Percentiles rank a stretch among this genome's conserved stretches.
These are phyloP conservation scores for Westerdykella ornata DNA, from an alignment of 2,329 filamentous ascomycete species.

Conservation along the genomic window DNA sequence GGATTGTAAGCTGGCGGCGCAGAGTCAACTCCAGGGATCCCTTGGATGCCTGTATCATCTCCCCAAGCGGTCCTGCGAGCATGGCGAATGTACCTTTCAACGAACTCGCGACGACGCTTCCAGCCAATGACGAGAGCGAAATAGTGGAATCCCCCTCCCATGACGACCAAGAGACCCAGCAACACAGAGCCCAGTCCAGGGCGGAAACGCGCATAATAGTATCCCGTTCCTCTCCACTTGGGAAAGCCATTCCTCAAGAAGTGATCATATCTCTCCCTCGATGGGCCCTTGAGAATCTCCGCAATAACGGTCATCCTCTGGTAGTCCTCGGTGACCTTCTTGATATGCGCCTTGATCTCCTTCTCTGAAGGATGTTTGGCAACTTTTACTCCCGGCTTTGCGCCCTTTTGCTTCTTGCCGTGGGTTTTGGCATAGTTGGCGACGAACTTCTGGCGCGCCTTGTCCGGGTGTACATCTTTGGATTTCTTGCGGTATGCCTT, in stretches of 20 bases:
- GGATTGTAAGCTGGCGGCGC: slow-evolving; percentile 19
- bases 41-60: slow-evolving; percentile 60
- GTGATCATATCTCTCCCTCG: slow-evolving; percentile 85
- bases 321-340: slow-evolving; percentile 76
- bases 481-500: slow-evolving; percentile 91
- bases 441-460: slow-evolving; percentile 78
- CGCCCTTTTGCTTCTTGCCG: slow-evolving; percentile 45
- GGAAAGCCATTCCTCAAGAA: slow-evolving; percentile 92
- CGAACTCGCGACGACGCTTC: slow-evolving; percentile 85
- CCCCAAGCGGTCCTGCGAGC: slow-evolving; percentile 87
- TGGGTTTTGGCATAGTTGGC: slow-evolving; percentile 55
- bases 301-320: slow-evolving; percentile 76
- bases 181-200: slow-evolving; percentile 84
- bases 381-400: slow-evolving; percentile 54
- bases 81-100: slow-evolving; percentile 84
- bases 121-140: slow-evolving; percentile 76
- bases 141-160: slow-evolving; percentile 84
- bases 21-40: slow-evolving; percentile 55
- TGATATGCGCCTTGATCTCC: slow-evolving; percentile 71
- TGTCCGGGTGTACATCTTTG: slow-evolving; percentile 82
- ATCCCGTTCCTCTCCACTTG: slow-evolving; percentile 92
- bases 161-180: slow-evolving; percentile 69
- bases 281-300: slow-evolving; percentile 74
- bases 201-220: slow-evolving; percentile 93
- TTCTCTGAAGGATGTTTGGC: slow-evolving; percentile 64